Percentiles rank a stretch among this genome's conserved stretches.
These are phyloP conservation scores for Trichosporon sp. DNA, from an alignment of 1,284 basidiomycete species.

Conservation along the genomic window DNA sequence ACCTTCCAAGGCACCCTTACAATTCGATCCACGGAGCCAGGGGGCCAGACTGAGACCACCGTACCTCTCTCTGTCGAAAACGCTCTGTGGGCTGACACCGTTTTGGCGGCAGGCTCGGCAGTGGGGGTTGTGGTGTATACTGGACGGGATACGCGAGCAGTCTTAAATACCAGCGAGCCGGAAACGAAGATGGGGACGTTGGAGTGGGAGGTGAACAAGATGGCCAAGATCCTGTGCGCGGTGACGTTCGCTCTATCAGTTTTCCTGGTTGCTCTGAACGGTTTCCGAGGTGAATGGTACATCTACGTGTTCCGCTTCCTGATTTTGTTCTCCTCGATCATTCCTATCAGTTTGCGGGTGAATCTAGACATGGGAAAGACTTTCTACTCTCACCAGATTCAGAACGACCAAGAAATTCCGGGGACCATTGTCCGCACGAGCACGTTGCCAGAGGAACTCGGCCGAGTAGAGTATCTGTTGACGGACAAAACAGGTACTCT, in stretches of 20 bases:
- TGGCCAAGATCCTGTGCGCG: constrained; percentile 94
- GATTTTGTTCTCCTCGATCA: constrained; percentile 97
- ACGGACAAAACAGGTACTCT: constrained; percentile 98
- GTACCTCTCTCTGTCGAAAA: constrained; percentile 88
- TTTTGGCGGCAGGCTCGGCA: constrained; percentile 88
- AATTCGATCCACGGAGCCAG: constrained; percentile 52
- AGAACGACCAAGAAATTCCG: constrained; percentile 87
- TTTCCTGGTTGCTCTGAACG: constrained; percentile 88
- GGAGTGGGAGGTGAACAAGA: constrained; percentile 89
- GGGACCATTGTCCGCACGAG: constrained; percentile 93
- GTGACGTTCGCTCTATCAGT: constrained; percentile 90
- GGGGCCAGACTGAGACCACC: constrained; percentile 58
- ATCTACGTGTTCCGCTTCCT: constrained; percentile 95
- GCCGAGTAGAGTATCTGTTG: constrained; percentile 89
- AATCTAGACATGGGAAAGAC: constrained; percentile 99
- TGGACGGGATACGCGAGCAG: constrained; percentile 87
- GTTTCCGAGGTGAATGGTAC: constrained; percentile 93
- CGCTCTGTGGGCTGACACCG: constrained; percentile 94
- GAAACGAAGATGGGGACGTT: constrained; percentile 89
- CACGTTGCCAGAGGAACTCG: constrained; percentile 94
- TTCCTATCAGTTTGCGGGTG: constrained; percentile 96
- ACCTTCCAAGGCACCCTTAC: constrained; percentile 91
- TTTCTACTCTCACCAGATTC: constrained; percentile 91
- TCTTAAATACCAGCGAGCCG: constrained; percentile 99
- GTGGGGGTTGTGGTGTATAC: constrained; percentile 93